Evolutionary conservation across 2,329 filamentous ascomycete species (phyloP), one percentile per base, ranked within the genome.

Genomic region (Pyrenophora teres): DNA sequence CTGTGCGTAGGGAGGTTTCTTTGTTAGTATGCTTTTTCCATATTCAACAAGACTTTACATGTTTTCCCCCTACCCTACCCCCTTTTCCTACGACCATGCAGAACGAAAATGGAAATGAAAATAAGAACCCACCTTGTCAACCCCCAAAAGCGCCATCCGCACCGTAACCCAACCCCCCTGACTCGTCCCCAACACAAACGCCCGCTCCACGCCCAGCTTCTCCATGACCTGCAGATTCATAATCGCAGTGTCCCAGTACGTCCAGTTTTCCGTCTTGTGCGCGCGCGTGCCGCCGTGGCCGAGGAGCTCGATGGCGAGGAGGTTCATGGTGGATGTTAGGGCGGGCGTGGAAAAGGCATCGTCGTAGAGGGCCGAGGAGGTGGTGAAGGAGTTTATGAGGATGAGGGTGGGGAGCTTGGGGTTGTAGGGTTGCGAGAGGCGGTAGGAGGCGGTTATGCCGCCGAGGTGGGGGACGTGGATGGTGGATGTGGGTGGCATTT

Each of bases 211-310:
- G 0, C 70, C 69, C 6, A 81, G 50, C 2, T 59, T 63, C 19
- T 75, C 70, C 52, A 77, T 61, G 4, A 76, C 74, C 55, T 76
- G 72, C 10, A 77, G 21, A 43, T 72, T 73, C 72, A 77, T 81
- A 46, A 76, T 72, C 1, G 79, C 79, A 0, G 78, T 76, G 59
- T 82, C 80, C 81, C 81, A 83, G 62, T 83, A 83, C 5, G 80
- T 83, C 60, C 75, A 83, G 40, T 80, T 73, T 50, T 79, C 75
- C 3, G 63, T 57, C 18, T 70, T 66, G 5, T 45, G 45, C 4
- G 75, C 74, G 8, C 75, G 68, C 4, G 80, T 83, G 50, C 77
- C 65, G 3, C 81, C 80, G 61, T 83, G 80, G 18, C 81, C 81
- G 9, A 83, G 73, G 4, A 78, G 73, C 63, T 83, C 81, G 51